Conservation (phyloP, 345 rosid genomes). For the Clarkia xantiana region DNA sequence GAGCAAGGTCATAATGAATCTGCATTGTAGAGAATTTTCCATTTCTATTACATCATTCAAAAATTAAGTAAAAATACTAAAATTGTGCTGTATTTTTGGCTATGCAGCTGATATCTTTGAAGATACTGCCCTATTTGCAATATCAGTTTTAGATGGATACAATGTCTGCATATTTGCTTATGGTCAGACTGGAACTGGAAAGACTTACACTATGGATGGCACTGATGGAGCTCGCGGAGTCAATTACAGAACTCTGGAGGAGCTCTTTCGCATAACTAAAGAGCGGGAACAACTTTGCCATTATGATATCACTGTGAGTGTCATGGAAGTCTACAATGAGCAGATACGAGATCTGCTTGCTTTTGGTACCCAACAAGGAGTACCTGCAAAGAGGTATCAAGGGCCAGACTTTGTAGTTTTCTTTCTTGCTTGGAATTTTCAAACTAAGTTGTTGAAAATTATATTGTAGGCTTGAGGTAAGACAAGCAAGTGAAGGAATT, state of each 20-base stretch:
- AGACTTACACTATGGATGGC: slow-evolving; percentile 94
- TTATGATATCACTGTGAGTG: slow-evolving; percentile 85
- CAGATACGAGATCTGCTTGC: slow-evolving; percentile 77
- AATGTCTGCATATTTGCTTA: slow-evolving; percentile 91
- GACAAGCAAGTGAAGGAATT: slow-evolving; percentile 64
- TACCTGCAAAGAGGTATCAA: slow-evolving; percentile 48
- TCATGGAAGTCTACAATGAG: slow-evolving; percentile 92
- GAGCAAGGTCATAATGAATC: slow-evolving; percentile 43
- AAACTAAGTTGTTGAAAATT: background rate
- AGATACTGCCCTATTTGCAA: slow-evolving; percentile 81
- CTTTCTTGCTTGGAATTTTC: background rate
- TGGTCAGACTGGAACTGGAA: slow-evolving; percentile 95
- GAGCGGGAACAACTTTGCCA: slow-evolving; percentile 43
- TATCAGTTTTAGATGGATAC: slow-evolving; percentile 90
- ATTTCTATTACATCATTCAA: too few relatives aligned
- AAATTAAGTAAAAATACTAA: background rate
- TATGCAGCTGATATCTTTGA: slow-evolving; percentile 63
- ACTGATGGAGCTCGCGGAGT: slow-evolving; percentile 84
- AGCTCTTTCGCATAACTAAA: slow-evolving; percentile 49
- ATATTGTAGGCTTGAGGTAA: slow-evolving; percentile 59
- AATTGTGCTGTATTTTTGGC: slow-evolving; percentile 8
- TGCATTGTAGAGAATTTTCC: too few relatives aligned
- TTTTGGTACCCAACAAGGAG: slow-evolving; percentile 40
- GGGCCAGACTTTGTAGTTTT: background rate
- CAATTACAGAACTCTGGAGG: slow-evolving; percentile 72